Evolutionary conservation across 768 basidiomycete genomes (phyloP), one percentile per base, ranked within the genome.

Genomic region (Russula sp.): DNA sequence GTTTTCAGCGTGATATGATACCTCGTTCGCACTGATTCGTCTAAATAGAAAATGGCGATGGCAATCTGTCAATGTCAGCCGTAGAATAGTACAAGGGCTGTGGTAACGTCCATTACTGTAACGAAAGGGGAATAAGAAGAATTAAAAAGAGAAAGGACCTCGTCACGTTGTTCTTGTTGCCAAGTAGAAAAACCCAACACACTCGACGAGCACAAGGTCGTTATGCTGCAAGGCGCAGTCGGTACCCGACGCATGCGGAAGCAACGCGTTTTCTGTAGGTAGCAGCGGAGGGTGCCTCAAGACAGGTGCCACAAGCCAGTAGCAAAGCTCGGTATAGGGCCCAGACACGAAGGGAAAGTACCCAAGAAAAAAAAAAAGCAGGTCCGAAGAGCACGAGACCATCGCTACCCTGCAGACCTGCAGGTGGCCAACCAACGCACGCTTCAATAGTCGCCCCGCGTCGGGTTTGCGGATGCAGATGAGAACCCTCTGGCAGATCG

Each of bases 191-290:
- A 77, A 76, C 1, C 83, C 89, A 9, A 83, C 87, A 55, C 83
- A 81, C 70, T 94, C 92, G 61, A 93, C 85, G 14, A 94, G 76
- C 11, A 85, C 79, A 60, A 90, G 80, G 66, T 95, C 91, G 6
- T 76, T 68, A 56, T 74, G 70, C 1, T 72, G 73, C 13, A 93
- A 76, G 0, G 68, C 67, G 36, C 84, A 80, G 69, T 93, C 87
- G 0, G 85, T 86, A 2, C 90, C 88, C 41, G 80, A 78, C 7
- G 91, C 93, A 70, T 94, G 93, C 3, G 91, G 92, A 25, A 91
- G 80, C 3, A 90, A 91, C 6, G 90, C 92, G 67, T 93, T 89
- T 61, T 88, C 92, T 93, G 70, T 13, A 11, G 43, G n/a, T 6
- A n/a, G 43, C 7, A 20, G n/a, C n/a, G n/a, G n/a, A n/a, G n/a